Conservation (phyloP, 2,329 filamentous ascomycete species). For the Plenodomus biglobosus region DNA sequence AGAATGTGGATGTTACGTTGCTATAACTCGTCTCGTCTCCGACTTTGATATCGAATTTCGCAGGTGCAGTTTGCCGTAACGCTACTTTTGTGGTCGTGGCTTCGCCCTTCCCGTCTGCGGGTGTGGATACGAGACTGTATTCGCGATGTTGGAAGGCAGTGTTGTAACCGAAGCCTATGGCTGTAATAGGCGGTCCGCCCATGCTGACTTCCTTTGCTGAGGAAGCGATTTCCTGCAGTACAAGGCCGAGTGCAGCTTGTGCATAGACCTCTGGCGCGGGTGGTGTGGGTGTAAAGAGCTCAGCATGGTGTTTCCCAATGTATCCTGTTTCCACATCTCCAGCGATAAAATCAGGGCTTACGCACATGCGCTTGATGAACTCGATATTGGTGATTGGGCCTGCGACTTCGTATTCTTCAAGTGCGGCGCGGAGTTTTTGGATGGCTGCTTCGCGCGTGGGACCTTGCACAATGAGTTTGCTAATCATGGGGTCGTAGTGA, state of each 20-base stretch:
- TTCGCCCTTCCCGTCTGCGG: slow-evolving; percentile 48
- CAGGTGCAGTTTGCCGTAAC: slow-evolving; percentile 54
- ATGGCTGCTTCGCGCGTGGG: slow-evolving; percentile 77
- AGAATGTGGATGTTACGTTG: slow-evolving; percentile 53
- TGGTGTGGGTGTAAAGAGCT: slow-evolving; percentile 68
- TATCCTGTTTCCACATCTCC: slow-evolving; percentile 96
- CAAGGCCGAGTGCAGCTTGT: slow-evolving; percentile 80
- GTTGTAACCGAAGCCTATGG: slow-evolving; percentile 57
- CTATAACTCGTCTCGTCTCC: slow-evolving; percentile 35
- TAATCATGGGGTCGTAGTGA: slow-evolving; percentile 98
- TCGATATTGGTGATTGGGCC: slow-evolving; percentile 95
- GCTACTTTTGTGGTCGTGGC: slow-evolving; percentile 49
- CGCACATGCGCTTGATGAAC: slow-evolving; percentile 86
- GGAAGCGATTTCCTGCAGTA: slow-evolving; percentile 50
- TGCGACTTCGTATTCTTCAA: slow-evolving; percentile 89
- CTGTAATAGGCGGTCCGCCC: slow-evolving; percentile 29
- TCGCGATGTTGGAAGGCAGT: slow-evolving; percentile 63
- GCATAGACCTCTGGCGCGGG: slow-evolving; percentile 74
- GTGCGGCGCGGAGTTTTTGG: slow-evolving; percentile 74
- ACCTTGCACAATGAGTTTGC: slow-evolving; percentile 91
- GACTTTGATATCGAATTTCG: slow-evolving; percentile 55
- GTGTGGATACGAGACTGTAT: slow-evolving; percentile 56
- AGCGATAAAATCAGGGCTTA: slow-evolving; percentile 76
- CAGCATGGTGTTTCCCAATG: slow-evolving; percentile 81
- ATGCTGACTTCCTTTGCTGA: slow-evolving; percentile 22